A percentile compares a stretch with the other conserved stretches of the same genome.
Conservation (phyloP, 257 asterid species). For the Datura wrightii region DNA sequence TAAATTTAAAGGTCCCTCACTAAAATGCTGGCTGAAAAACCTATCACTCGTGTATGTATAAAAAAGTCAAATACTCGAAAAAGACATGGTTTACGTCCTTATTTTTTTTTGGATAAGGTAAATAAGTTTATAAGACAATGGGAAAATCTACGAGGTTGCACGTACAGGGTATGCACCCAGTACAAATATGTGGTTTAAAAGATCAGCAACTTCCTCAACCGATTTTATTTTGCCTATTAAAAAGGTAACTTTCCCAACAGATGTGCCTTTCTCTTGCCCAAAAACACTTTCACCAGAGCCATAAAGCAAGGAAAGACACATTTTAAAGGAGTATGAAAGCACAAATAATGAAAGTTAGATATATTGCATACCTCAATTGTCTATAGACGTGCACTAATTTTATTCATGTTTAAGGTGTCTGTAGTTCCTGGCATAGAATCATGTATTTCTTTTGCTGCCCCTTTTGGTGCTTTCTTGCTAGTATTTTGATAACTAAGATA, state of each 20-base stretch:
- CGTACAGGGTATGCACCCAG: neutral
- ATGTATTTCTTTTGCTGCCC: slow-evolving; percentile 12
- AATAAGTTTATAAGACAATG: neutral
- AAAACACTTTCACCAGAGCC: neutral
- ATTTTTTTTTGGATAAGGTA: neutral
- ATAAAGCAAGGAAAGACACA: neutral
- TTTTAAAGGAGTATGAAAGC: slow-evolving; percentile 22
- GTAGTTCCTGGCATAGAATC: slow-evolving; percentile 24
- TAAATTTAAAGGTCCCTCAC: neutral
- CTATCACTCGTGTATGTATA: neutral
- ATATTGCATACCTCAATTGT: neutral
- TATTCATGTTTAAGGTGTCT: slow-evolving; percentile 33
- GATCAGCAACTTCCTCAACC: neutral
- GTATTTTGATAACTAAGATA: slow-evolving; percentile 65
- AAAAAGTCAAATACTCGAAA: neutral
- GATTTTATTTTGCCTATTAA: neutral
- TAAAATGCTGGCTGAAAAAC: neutral
- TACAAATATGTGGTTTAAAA: neutral
- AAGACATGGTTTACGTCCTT: neutral
- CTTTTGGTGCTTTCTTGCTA: slow-evolving; percentile 30
- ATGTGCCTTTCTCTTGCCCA: neutral
- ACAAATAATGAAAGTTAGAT: neutral
- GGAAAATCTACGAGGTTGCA: neutral
- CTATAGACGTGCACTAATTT: slow-evolving; percentile 38
- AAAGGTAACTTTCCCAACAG: neutral